A percentile compares a stretch with the other conserved stretches of the same genome.
phyloP scores from a whole-genome alignment of 495 filamentous ascomycete genomes.

The Massariosphaeria phaeospora region DNA sequence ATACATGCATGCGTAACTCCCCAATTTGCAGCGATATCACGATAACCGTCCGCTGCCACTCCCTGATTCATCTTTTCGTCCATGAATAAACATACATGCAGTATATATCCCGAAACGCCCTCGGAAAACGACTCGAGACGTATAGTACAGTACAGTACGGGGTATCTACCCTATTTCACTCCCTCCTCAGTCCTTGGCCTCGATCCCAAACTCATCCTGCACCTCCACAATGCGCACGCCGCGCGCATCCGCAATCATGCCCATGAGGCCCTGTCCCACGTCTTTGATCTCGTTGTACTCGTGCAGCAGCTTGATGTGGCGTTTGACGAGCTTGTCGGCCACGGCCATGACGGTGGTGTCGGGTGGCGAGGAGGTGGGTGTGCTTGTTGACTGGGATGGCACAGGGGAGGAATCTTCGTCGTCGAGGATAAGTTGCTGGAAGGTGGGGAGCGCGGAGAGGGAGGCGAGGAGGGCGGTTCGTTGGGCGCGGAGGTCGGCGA shows the following conservation, averaged over 20 bases:
- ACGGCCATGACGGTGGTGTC: conserved; percentile 27
- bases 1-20: too few species aligned
- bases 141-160: too few species aligned
- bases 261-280: conserved; percentile 65
- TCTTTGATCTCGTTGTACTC: conserved; percentile 78
- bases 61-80: too few species aligned
- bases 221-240: conserved; percentile 60
- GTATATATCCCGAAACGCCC: too few species aligned
- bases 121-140: too few species aligned
- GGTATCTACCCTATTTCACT: too few species aligned
- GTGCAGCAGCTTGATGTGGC: conserved; percentile 64
- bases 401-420: too few species aligned
- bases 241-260: conserved; percentile 64
- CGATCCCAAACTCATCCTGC: conserved; percentile 52
- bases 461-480: conserved; percentile 18
- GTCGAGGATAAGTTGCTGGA: conserved; percentile 7
- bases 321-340: conserved; percentile 50
- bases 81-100: too few species aligned
- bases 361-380: conserved; percentile 19
- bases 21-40: too few species aligned
- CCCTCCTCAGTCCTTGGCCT: conserved; percentile 38
- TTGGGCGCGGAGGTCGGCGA: conserved; percentile 22
- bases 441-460: conserved; percentile 16
- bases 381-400: not conserved
- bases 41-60: too few species aligned